Conservation (phyloP, 2,329 filamentous ascomycete genomes). For the Dothistroma septosporum region DNA sequence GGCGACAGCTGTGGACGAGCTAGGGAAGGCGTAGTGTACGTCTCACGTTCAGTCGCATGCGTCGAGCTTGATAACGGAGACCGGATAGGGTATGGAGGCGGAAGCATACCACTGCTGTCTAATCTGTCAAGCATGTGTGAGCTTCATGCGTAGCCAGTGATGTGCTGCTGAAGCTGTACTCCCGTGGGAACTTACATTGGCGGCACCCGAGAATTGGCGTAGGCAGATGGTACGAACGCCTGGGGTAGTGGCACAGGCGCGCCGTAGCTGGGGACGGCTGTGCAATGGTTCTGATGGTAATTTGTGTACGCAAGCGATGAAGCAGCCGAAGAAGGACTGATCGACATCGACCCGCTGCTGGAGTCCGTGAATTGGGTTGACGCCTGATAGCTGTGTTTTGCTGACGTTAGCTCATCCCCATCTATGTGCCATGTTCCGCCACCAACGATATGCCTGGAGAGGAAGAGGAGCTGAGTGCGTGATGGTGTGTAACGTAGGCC, state of each 20-base stretch:
- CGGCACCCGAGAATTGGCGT: slow-evolving; percentile 38
- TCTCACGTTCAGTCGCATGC: slow-evolving; percentile 29
- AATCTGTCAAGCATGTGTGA: slow-evolving; percentile 29
- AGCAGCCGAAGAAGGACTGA: slow-evolving; percentile 49
- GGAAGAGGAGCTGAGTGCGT: slow-evolving; percentile 8
- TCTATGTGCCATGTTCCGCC: background rate
- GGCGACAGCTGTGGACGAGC: slow-evolving; percentile 29
- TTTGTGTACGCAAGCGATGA: slow-evolving; percentile 45
- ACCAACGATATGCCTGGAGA: background rate
- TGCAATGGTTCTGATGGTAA: slow-evolving; percentile 37
- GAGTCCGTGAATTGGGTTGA: slow-evolving; percentile 53
- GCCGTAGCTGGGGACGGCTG: slow-evolving; percentile 33
- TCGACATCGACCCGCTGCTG: slow-evolving; percentile 52
- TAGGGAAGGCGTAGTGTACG: slow-evolving; percentile 27
- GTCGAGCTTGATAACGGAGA: slow-evolving; percentile 28
- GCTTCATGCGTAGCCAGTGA: slow-evolving; percentile 18
- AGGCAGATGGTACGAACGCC: slow-evolving; percentile 39
- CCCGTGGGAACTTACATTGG: slow-evolving; percentile 42
- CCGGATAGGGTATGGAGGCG: slow-evolving; percentile 25
- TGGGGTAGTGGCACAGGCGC: slow-evolving; percentile 35
- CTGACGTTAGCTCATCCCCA: background rate
- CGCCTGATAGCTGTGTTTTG: slow-evolving; percentile 46
- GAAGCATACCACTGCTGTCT: slow-evolving; percentile 28
- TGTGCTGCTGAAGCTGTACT: slow-evolving; percentile 18
- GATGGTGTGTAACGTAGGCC: slow-evolving; percentile 25